Evolutionary conservation across 306 rosid genomes (phyloP).

Genomic region (Comarum palustre): DNA sequence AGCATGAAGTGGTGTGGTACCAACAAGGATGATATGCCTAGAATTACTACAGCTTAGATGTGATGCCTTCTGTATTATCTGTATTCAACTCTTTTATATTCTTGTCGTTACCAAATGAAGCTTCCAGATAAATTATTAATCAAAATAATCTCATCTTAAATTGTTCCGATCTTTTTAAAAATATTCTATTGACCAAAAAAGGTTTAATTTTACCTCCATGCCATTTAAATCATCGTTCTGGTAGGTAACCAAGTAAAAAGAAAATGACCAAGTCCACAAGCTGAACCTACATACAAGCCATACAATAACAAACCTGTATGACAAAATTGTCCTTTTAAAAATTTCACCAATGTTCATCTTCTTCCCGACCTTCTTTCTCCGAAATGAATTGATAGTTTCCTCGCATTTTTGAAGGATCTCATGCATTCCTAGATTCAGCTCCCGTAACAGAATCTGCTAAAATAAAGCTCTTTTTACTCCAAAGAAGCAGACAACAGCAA

Average conservation of each 20-base stretch:
- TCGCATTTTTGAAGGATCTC: slow-evolving; percentile 58
- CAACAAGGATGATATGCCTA: slow-evolving; percentile 1
- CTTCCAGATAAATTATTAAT: not conserved
- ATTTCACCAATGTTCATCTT: slow-evolving; percentile 44
- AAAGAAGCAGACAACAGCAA: slow-evolving; percentile 16
- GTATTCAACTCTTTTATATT: not conserved
- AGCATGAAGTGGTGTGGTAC: not conserved
- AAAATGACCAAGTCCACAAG: slow-evolving; percentile 12
- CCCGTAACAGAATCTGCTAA: slow-evolving; percentile 54
- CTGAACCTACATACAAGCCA: slow-evolving; percentile 1
- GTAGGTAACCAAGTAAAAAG: slow-evolving; percentile 8
- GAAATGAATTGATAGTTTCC: slow-evolving; percentile 48
- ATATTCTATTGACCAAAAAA: not conserved
- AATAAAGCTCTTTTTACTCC: slow-evolving; percentile 25
- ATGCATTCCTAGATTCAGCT: slow-evolving; percentile 42
- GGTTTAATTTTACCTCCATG: not conserved
- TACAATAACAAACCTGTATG: slow-evolving; percentile 48
- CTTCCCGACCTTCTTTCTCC: slow-evolving; percentile 49
- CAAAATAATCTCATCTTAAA: not conserved
- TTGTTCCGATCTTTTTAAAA: not conserved
- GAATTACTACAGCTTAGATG: not conserved
- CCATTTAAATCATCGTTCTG: not conserved
- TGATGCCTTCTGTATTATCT: not conserved
- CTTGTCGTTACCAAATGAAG: not conserved
- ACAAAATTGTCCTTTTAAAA: slow-evolving; percentile 44